Base-by-base conservation (phyloP, 345 rosid species). In the Passiflora organensis region DNA sequence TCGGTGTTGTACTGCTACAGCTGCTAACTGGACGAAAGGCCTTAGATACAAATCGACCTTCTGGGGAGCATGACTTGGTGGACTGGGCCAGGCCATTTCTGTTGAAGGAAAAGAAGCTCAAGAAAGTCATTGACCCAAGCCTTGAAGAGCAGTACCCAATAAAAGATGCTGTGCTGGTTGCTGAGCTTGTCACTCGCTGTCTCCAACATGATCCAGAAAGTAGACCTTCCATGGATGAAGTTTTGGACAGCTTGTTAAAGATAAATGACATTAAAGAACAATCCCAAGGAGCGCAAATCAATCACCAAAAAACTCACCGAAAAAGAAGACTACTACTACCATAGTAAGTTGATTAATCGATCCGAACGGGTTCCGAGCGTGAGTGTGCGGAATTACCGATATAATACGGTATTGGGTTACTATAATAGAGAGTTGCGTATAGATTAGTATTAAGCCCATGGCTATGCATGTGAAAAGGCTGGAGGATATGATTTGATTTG, bases 1-100 rank as follows among this genome's bases (percentile, higher is more conserved):
- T 91, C 12, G 96, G 96, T 0, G 95, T 87, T 0, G 95, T 91
- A 25, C 57, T 91, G 13, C 72, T 91, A 13, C 96, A 91, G 65
- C 21, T 87, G 60, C 18, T 91, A 55, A 85, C 96, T 15, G 97
- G 97, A 4, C 55, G 72, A 21, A 75, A 58, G 61, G 85, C 91
- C 1, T 44, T 82, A 16, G 96, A 91, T 69, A n/a, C 68, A 2
- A 76, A 56, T 52, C 63, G 89, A 41, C 95, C 91, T 10, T 32
- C 60, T 0, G 37, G 63, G 0, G 53, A 79, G 63, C 69, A 72
- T 53, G 82, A 63, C 45, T 69, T 91, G 34, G 78, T 87, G 48
- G 85, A 82, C 4, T 91, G 85, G 83, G 70, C 85, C 6, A 82
- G 32, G 64, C 82, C 86, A 12, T 66, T 52, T 25, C 66, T 91